phyloP scores from a whole-genome alignment of 2,329 filamentous ascomycete species.

The Epichloe brachyelytri region DNA sequence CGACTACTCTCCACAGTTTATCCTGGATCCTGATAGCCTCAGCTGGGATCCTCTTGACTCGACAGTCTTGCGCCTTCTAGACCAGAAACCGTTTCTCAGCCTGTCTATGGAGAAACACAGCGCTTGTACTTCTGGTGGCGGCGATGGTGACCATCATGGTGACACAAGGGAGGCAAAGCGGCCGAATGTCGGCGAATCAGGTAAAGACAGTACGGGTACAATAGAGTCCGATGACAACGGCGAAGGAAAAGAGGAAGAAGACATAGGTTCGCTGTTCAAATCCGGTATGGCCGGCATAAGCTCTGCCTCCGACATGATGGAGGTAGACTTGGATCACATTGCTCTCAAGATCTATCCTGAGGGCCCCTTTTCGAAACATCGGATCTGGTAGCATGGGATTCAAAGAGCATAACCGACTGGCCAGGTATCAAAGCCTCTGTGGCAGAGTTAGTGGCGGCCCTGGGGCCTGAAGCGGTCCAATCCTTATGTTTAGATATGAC shows the following conservation, averaged over 20 bases:
- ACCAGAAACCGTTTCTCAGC: slow-evolving; percentile 44
- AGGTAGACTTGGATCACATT: slow-evolving; percentile 46
- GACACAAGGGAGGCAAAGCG: not conserved
- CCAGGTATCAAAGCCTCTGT: slow-evolving; percentile 46
- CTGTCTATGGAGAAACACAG: slow-evolving; percentile 24
- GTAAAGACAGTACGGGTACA: slow-evolving; percentile 2
- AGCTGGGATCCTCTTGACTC: slow-evolving; percentile 48
- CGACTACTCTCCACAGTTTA: slow-evolving; percentile 60
- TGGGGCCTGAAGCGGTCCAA: slow-evolving; percentile 47
- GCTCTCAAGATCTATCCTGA: slow-evolving; percentile 34
- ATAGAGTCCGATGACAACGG: not conserved
- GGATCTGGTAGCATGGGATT: slow-evolving; percentile 48
- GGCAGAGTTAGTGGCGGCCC: slow-evolving; percentile 52
- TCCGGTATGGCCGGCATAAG: slow-evolving; percentile 57
- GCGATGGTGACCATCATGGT: not conserved
- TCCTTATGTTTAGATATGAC: slow-evolving; percentile 46
- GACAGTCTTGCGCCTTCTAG: slow-evolving; percentile 33
- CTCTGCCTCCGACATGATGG: slow-evolving; percentile 36
- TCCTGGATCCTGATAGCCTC: slow-evolving; percentile 56
- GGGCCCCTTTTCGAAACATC: slow-evolving; percentile 28
- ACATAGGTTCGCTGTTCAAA: slow-evolving; percentile 34
- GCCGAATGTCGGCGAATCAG: not conserved
- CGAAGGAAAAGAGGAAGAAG: slow-evolving; percentile 12
- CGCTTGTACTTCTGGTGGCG: not conserved
- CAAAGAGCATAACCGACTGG: slow-evolving; percentile 34